Conservation (phyloP, 345 rosid species). For the Aquilaria sinensis region DNA sequence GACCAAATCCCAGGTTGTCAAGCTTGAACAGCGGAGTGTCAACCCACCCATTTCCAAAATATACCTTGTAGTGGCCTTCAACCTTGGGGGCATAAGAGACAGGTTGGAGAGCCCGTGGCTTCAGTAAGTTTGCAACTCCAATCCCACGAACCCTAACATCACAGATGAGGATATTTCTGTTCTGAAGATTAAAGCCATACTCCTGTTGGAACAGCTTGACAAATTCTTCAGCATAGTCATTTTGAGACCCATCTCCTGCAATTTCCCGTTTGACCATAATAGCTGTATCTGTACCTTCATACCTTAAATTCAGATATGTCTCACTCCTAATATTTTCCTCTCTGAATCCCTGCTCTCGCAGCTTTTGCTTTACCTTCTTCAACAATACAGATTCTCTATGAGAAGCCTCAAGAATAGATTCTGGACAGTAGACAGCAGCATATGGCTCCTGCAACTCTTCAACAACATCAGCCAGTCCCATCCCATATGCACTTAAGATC, state of each 20-base stretch:
- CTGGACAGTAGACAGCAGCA: constrained; percentile 71
- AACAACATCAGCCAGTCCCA: constrained; percentile 97
- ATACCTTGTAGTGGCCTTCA: constrained; percentile 64
- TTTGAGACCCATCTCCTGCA: constrained; percentile 36
- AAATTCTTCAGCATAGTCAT: constrained; percentile 70
- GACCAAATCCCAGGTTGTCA: constrained; percentile 71
- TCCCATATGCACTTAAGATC: constrained; percentile 91
- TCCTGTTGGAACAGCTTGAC: constrained; percentile 77
- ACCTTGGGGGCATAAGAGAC: constrained; percentile 41
- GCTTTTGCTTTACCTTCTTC: constrained; percentile 56
- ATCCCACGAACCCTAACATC: constrained; percentile 92
- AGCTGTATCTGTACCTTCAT: constrained; percentile 95
- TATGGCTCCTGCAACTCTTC: constrained; percentile 97
- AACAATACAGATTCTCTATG: constrained; percentile 49
- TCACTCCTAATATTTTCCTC: constrained; percentile 61
- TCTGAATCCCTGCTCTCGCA: constrained; percentile 73
- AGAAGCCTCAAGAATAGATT: constrained; percentile 59
- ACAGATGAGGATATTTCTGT: constrained; percentile 64
- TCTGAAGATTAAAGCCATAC: constrained; percentile 88
- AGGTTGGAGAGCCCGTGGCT: constrained; percentile 53
- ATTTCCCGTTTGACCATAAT: constrained; percentile 76
- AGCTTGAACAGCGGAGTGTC: constrained; percentile 72
- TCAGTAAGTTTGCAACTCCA: constrained; percentile 82
- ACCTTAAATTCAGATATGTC: constrained; percentile 76
- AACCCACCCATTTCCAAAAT: constrained; percentile 70